Evolutionary conservation across 2,329 filamentous ascomycete genomes (phyloP).

Genomic region (Colletotrichum lentis): DNA sequence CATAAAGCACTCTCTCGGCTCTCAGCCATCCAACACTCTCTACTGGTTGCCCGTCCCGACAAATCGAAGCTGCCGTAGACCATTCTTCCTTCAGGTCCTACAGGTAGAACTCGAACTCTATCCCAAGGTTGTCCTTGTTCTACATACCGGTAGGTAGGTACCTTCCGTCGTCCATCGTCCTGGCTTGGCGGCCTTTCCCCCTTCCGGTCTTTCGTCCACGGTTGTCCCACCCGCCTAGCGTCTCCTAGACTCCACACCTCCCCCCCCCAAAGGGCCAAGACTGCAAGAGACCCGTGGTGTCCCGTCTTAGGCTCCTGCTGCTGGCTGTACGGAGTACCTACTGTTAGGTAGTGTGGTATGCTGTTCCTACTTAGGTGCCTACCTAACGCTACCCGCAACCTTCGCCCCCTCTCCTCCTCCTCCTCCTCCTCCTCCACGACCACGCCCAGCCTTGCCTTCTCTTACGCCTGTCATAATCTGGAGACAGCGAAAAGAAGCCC

Average conservation of each 20-base stretch:
- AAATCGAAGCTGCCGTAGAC: not conserved
- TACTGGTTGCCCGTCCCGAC: constrained; percentile 4
- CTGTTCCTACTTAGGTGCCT: not conserved
- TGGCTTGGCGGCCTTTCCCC: constrained; percentile 11
- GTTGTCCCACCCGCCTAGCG: constrained; percentile 23
- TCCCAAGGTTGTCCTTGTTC: constrained; percentile 20
- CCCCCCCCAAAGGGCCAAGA: not conserved
- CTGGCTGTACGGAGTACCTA: not conserved
- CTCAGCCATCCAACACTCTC: constrained; percentile 5
- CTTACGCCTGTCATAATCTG: constrained; percentile 32
- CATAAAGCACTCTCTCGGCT: not conserved
- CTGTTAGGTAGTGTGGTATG: not conserved
- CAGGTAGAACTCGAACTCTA: constrained; percentile 1
- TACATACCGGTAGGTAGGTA: constrained; percentile 1
- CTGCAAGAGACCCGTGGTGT: constrained; percentile 8
- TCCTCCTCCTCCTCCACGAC: constrained; percentile 13
- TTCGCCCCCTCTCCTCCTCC: constrained; percentile 14
- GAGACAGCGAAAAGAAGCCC: constrained; percentile 40
- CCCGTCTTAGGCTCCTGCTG: constrained; percentile 6
- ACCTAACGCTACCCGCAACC: constrained; percentile 2
- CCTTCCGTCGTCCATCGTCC: constrained; percentile 10
- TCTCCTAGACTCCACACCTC: constrained; percentile 26
- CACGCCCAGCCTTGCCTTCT: constrained; percentile 11
- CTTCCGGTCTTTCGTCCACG: constrained; percentile 18
- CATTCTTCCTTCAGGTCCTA: not conserved